phyloP scores from a whole-genome alignment of 257 asterid genomes.

The Rhazya stricta region DNA sequence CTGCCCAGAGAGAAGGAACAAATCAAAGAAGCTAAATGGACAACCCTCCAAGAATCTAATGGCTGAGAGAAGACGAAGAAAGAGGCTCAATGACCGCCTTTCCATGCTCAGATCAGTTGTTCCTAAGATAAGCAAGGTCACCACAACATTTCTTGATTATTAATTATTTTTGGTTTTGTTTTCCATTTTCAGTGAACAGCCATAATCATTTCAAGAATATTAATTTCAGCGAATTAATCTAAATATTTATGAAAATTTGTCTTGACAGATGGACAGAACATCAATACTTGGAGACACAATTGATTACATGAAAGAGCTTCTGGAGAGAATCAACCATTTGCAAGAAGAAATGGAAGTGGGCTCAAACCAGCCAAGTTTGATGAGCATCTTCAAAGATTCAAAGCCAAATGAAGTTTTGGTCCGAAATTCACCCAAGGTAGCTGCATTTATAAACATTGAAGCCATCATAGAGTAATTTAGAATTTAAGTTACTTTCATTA shows the following conservation, averaged over 20 bases:
- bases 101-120: slow-evolving; percentile 86
- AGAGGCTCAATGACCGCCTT: slow-evolving; percentile 76
- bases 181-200: not conserved
- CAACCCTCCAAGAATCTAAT: slow-evolving; percentile 75
- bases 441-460: too few species aligned
- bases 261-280: slow-evolving; percentile 78
- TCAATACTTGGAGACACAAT: slow-evolving; percentile 85
- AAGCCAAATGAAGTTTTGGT: slow-evolving; percentile 45
- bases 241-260: not conserved
- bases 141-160: not conserved
- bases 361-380: slow-evolving; percentile 30
- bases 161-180: not conserved
- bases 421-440: slow-evolving; percentile 74
- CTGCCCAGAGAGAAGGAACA: slow-evolving; percentile 28
- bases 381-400: slow-evolving; percentile 45
- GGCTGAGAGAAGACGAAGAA: slow-evolving; percentile 85
- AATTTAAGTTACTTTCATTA: too few species aligned
- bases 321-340: slow-evolving; percentile 49
- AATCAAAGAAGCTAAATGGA: slow-evolving; percentile 41
- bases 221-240: not conserved
- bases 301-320: slow-evolving; percentile 73
- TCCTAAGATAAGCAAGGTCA: slow-evolving; percentile 90
- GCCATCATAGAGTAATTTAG: not conserved
- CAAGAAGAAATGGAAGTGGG: slow-evolving; percentile 49
- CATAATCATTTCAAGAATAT: not conserved